Conservation (phyloP, 2,329 filamentous ascomycete species). For the Colletotrichum musae region DNA sequence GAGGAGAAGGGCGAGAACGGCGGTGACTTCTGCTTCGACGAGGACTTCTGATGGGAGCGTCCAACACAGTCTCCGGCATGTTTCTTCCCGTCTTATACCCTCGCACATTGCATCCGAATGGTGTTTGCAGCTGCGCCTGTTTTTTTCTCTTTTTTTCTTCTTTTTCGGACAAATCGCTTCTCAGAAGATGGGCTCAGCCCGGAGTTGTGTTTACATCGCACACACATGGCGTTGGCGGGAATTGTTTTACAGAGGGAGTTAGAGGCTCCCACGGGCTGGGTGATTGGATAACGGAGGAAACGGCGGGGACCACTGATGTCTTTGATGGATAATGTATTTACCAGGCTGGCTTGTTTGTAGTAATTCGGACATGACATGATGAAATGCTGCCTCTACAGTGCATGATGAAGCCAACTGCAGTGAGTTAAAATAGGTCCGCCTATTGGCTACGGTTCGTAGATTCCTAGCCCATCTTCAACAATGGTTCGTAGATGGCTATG, state of each 20-base stretch:
- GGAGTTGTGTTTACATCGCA: slow-evolving; percentile 30
- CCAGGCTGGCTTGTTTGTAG: slow-evolving; percentile 21
- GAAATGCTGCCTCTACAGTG: too few species aligned
- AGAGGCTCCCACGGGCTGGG: slow-evolving; percentile 29
- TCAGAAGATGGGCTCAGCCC: slow-evolving; percentile 12
- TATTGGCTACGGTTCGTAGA: neutral
- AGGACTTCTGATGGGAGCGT: slow-evolving; percentile 83
- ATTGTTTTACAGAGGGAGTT: slow-evolving; percentile 34
- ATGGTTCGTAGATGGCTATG: too few species aligned
- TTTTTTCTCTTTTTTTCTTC: slow-evolving; percentile 11
- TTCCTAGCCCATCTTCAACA: neutral
- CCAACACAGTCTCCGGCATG: slow-evolving; percentile 34
- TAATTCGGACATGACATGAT: slow-evolving; percentile 28
- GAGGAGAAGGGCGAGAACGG: slow-evolving; percentile 71
- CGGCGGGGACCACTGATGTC: slow-evolving; percentile 35
- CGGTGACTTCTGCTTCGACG: slow-evolving; percentile 93
- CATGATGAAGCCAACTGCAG: too few species aligned
- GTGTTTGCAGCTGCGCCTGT: slow-evolving; percentile 44
- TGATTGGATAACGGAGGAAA: slow-evolving; percentile 39
- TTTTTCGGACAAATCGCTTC: slow-evolving; percentile 43
- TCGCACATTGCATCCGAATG: slow-evolving; percentile 42
- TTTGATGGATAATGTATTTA: slow-evolving; percentile 39
- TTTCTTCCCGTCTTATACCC: slow-evolving; percentile 43
- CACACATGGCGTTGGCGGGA: slow-evolving; percentile 36
- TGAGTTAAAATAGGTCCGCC: too few species aligned